These are phyloP conservation scores for Lachnellula arida DNA, from an alignment of 2,329 filamentous ascomycete species.

Conservation along the genomic window DNA sequence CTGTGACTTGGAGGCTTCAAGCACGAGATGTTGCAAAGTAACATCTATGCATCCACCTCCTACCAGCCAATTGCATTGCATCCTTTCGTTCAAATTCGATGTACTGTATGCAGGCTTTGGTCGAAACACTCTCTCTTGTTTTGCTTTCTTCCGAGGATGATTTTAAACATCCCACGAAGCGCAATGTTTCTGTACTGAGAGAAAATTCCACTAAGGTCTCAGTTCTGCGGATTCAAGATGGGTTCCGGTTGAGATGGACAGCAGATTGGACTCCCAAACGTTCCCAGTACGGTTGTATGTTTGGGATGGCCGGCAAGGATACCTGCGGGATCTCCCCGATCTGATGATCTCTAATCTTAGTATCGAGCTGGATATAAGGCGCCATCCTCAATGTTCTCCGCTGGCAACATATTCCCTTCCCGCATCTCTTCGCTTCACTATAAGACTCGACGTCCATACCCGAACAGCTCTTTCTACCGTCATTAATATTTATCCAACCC, in stretches of 20 bases:
- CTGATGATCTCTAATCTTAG: background rate
- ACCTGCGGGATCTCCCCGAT: background rate
- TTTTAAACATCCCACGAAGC: background rate
- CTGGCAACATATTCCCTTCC: background rate
- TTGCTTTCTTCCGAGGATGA: background rate
- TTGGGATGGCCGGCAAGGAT: background rate
- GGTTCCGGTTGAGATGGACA: background rate
- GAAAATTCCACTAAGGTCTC: background rate
- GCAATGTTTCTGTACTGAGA: background rate
- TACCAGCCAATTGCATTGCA: too few species aligned
- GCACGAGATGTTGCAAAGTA: background rate
- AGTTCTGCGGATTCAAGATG: background rate
- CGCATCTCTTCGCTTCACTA: background rate
- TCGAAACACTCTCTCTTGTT: too few species aligned
- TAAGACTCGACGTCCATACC: conserved; percentile 5
- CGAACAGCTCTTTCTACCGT: background rate
- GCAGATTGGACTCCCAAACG: too few species aligned
- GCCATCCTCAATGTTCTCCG: too few species aligned
- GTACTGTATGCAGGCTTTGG: too few species aligned
- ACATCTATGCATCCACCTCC: background rate
- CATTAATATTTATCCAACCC: background rate
- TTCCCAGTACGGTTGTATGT: too few species aligned
- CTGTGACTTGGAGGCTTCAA: background rate
- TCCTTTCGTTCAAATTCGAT: too few species aligned
- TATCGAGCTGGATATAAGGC: background rate